phyloP scores from a whole-genome alignment of 768 basidiomycete species.

The Daedaleopsis nitida region DNA sequence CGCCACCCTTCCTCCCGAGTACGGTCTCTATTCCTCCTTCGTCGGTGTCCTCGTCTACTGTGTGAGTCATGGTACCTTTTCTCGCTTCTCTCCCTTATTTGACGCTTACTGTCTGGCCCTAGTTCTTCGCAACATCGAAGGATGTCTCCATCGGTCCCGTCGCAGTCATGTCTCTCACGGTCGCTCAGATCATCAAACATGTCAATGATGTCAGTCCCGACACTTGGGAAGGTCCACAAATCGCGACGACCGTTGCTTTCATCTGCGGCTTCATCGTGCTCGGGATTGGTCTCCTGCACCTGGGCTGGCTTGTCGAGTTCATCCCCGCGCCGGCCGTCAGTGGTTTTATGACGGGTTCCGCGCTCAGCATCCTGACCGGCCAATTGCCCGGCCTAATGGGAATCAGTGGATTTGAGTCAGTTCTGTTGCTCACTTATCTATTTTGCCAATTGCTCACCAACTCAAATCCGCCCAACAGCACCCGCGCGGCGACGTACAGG shows the following conservation, averaged over 20 bases:
- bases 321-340: constrained; percentile 83
- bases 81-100: not conserved
- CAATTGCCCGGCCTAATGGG: constrained; percentile 91
- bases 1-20: constrained; percentile 81
- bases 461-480: constrained; percentile 48
- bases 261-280: constrained; percentile 90
- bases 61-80: constrained; percentile 41
- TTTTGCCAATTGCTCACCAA: not conserved
- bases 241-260: constrained; percentile 85
- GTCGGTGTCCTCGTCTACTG: constrained; percentile 84
- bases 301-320: constrained; percentile 95
- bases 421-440: not conserved
- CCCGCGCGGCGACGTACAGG: constrained; percentile 76
- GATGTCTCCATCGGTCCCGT: constrained; percentile 98
- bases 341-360: constrained; percentile 95
- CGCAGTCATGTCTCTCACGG: constrained; percentile 93
- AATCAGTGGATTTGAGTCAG: constrained; percentile 78
- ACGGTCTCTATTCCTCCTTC: constrained; percentile 92
- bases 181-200: constrained; percentile 73
- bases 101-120: not conserved
- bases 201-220: constrained; percentile 55
- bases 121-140: constrained; percentile 96
- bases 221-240: constrained; percentile 66
- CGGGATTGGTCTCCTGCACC: constrained; percentile 82
- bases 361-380: constrained; percentile 82